These are phyloP conservation scores for Zarea fungicola DNA, from an alignment of 2,329 filamentous ascomycete species.

Conservation along the genomic window DNA sequence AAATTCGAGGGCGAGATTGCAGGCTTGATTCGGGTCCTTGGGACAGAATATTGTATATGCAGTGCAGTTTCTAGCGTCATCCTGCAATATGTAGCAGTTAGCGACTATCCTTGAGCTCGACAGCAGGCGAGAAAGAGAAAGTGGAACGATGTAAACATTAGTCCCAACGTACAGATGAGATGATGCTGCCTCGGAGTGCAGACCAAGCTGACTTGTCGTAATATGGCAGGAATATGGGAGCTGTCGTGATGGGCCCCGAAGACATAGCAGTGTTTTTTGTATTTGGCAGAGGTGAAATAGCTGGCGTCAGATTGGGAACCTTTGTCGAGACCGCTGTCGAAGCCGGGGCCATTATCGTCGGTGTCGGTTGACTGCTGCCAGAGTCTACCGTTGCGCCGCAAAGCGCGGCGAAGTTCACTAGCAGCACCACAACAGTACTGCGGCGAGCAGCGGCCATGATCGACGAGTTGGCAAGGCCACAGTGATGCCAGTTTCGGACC, in stretches of 20 bases:
- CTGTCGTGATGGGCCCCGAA: slow-evolving; percentile 30
- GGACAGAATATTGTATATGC: slow-evolving; percentile 47
- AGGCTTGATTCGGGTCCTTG: slow-evolving; percentile 34
- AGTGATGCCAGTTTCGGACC: neutral
- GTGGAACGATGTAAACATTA: neutral
- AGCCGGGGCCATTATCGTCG: slow-evolving; percentile 13
- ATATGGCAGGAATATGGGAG: slow-evolving; percentile 41
- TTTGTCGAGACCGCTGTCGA: slow-evolving; percentile 7
- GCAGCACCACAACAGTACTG: slow-evolving; percentile 1
- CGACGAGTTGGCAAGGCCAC: neutral
- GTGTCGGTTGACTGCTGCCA: neutral
- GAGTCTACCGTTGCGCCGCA: neutral
- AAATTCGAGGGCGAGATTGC: slow-evolving; percentile 40
- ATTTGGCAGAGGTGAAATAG: neutral
- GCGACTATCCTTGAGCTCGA: neutral
- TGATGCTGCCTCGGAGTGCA: slow-evolving; percentile 39
- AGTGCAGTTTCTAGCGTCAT: slow-evolving; percentile 31
- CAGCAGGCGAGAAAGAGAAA: neutral
- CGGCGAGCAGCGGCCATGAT: slow-evolving; percentile 5
- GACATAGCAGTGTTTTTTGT: slow-evolving; percentile 9
- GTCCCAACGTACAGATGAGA: slow-evolving; percentile 37
- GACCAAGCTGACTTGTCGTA: slow-evolving; percentile 39
- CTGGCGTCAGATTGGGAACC: slow-evolving; percentile 16
- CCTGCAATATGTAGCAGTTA: slow-evolving; percentile 22
- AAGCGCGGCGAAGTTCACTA: neutral